Base-by-base conservation (phyloP, 805 yeast species). In the Saccharomycopsis sp. region DNA sequence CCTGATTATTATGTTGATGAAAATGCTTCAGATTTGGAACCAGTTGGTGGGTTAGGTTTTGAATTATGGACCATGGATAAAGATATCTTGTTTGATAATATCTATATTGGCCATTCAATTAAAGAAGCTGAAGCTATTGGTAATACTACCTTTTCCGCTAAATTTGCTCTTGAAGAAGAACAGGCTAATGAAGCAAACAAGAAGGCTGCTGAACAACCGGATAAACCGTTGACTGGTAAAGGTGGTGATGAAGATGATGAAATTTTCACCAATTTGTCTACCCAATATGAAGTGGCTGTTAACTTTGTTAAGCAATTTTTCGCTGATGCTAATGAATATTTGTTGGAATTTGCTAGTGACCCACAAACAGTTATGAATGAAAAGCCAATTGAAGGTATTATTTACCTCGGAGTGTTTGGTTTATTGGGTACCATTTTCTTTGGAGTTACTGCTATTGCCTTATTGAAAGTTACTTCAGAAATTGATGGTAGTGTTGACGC, bases 21-120 rank as follows among this genome's bases (percentile, higher is more conserved):
- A 0, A 64, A 55, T 3, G 88, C 93, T 4, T 67, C 81, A 8
- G 67, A 78, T 52, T 61, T 81, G 47, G 80, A 76, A 53, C 75
- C 79, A 27, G 75, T 86, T 51, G 89, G 88, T 20, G 95, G 84
- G 8, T 55, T 87, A 37, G 96, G 95, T 6, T 85, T 89, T 57
- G 97, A 88, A 62, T 67, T 88, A 51, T 88, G 96, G 95, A 75
- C 90, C 38, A 82, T 88, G 80, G 81, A 85, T 52, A 70, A 71
- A 35, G 75, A 84, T 40, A 75, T 87, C 41, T 54, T 85, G 59
- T 85, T 88, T 59, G 86, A 86, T 60, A 85, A 88, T 64, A 76
- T 88, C 50, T 89, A 88, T 60, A 61, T 88, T 50, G 96, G 96
- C 24, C 89, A 85, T 58, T 77, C 85, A 1, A 66, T 88, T n/a